These are phyloP conservation scores for Glycine tomentella DNA, from an alignment of 306 rosid species.

Conservation along the genomic window DNA sequence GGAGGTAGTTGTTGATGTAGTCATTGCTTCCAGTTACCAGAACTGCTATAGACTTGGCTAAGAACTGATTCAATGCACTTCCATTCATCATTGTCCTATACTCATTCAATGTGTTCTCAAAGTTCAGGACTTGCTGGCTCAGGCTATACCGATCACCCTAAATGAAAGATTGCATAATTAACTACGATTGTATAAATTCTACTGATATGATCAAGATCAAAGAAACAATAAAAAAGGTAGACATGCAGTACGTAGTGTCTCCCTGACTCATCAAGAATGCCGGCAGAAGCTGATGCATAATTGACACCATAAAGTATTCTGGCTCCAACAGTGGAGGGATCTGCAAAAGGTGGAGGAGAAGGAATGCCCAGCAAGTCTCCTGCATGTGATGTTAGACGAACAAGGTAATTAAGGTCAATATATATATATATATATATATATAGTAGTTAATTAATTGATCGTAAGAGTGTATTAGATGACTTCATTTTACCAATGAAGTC, in stretches of 20 bases:
- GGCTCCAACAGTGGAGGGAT: slow-evolving; percentile 59
- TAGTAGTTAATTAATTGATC: too few species aligned
- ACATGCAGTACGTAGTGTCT: slow-evolving; percentile 60
- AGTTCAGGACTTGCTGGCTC: slow-evolving; percentile 63
- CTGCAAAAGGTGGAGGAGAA: slow-evolving; percentile 66
- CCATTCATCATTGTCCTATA: slow-evolving; percentile 54
- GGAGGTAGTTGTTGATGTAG: slow-evolving; percentile 81
- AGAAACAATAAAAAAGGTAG: not conserved
- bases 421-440: too few species aligned
- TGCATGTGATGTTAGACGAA: too few species aligned
- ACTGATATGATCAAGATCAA: too few species aligned
- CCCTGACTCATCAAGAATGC: slow-evolving; percentile 86
- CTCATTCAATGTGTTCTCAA: slow-evolving; percentile 54
- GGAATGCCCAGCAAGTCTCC: slow-evolving; percentile 71
- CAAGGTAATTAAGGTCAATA: too few species aligned
- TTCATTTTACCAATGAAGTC: slow-evolving; percentile 65
- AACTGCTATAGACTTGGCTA: slow-evolving; percentile 59
- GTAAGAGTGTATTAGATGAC: too few species aligned
- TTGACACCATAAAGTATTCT: slow-evolving; percentile 72
- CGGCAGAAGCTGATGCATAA: slow-evolving; percentile 81
- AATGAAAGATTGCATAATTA: not conserved
- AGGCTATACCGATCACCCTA: slow-evolving; percentile 69
- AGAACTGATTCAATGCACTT: slow-evolving; percentile 42
- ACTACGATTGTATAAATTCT: too few species aligned
- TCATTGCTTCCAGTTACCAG: slow-evolving; percentile 74